Percentiles rank a stretch among this genome's conserved stretches.
Conservation (phyloP, 176 grass and related monocot genomes). For the Dactylis glomerata region DNA sequence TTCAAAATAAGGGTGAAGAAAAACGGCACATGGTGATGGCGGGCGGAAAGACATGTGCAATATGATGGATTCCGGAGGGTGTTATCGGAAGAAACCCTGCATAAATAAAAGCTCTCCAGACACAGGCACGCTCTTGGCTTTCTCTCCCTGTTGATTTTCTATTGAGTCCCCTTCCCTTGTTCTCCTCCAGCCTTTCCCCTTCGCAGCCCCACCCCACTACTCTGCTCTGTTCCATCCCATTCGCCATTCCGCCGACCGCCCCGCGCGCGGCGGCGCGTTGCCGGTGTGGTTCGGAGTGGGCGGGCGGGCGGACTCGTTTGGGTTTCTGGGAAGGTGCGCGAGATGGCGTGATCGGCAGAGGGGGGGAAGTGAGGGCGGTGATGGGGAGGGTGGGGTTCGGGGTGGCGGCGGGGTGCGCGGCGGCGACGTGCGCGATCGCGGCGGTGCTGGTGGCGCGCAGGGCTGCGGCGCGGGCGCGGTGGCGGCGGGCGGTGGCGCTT, state of each 20-base stretch:
- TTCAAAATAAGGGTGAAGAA: neutral
- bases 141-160: constrained; percentile 21
- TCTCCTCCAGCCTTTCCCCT: constrained; percentile 12
- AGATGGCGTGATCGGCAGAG: constrained; percentile 32
- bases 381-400: constrained; percentile 63
- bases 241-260: constrained; percentile 39
- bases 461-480: constrained; percentile 44
- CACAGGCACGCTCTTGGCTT: neutral
- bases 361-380: neutral
- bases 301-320: neutral
- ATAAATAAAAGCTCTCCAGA: constrained; percentile 4
- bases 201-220: constrained; percentile 22
- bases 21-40: neutral
- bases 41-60: neutral
- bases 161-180: neutral
- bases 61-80: neutral
- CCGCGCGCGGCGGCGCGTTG: constrained; percentile 9
- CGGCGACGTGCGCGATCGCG: constrained; percentile 71
- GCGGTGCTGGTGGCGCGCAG: constrained; percentile 53
- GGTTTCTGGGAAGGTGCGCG: neutral
- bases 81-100: neutral
- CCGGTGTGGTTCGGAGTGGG: neutral
- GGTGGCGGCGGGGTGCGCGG: constrained; percentile 58
- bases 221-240: constrained; percentile 49
- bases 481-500: constrained; percentile 51